A percentile compares a stretch with the other conserved stretches of the same genome.
Evolutionary conservation across 495 filamentous ascomycete genomes (phyloP).

Genomic region (Penicillium samsonianum): DNA sequence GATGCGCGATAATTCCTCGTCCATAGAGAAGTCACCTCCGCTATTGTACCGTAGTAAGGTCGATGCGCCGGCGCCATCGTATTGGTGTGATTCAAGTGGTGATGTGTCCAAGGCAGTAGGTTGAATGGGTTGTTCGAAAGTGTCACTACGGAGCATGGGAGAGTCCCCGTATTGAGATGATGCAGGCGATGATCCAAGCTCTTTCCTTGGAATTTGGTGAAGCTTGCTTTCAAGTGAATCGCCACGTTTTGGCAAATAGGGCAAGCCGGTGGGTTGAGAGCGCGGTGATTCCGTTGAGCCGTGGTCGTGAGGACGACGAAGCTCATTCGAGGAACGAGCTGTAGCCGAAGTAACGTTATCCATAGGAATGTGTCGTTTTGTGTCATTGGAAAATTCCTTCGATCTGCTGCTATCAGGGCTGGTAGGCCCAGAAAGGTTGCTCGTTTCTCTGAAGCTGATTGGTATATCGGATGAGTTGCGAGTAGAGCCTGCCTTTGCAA

Average conservation of each 20-base stretch:
- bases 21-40: slow-evolving; percentile 80
- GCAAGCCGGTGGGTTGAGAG: slow-evolving; percentile 34
- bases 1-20: slow-evolving; percentile 86
- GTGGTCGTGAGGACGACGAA: slow-evolving; percentile 42
- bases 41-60: slow-evolving; percentile 71
- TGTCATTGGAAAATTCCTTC: slow-evolving; percentile 16
- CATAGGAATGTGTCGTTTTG: slow-evolving; percentile 17
- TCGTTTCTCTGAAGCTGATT: slow-evolving; percentile 30
- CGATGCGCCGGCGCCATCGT: slow-evolving; percentile 55
- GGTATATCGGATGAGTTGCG: slow-evolving; percentile 63
- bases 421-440: slow-evolving; percentile 35
- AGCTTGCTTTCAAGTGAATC: slow-evolving; percentile 55
- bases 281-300: slow-evolving; percentile 39
- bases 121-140: slow-evolving; percentile 30
- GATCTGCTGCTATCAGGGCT: slow-evolving; percentile 39
- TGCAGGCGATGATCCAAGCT: slow-evolving; percentile 32
- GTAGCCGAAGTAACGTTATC: slow-evolving; percentile 33
- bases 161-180: slow-evolving; percentile 34
- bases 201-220: slow-evolving; percentile 39
- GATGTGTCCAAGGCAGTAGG: slow-evolving; percentile 53
- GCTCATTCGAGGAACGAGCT: slow-evolving; percentile 41
- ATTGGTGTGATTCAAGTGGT: slow-evolving; percentile 36
- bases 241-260: slow-evolving; percentile 53
- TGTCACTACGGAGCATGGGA: slow-evolving; percentile 63
- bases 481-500: slow-evolving; percentile 60